These are phyloP conservation scores for Apiospora phragmitis DNA, from an alignment of 2,329 filamentous ascomycete genomes.

Conservation along the genomic window DNA sequence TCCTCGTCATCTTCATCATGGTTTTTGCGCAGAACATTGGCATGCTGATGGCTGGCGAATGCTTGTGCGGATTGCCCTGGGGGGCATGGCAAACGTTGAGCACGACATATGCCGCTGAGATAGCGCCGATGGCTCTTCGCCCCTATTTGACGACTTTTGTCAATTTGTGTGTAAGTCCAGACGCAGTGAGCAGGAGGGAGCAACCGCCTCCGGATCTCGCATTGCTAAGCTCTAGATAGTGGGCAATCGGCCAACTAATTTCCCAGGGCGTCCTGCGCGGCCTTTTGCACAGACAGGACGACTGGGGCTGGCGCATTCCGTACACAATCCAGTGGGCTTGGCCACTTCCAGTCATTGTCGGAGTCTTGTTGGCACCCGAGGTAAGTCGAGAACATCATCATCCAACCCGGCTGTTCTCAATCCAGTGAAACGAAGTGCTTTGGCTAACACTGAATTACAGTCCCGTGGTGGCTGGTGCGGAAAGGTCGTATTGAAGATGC, in stretches of 20 bases:
- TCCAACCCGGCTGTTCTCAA: not conserved
- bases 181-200: not conserved
- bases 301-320: conserved; percentile 40
- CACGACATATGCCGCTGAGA: conserved; percentile 40
- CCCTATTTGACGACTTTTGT: conserved; percentile 36
- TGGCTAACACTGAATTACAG: not conserved
- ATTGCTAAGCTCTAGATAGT: conserved; percentile 17
- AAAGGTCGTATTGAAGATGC: conserved; percentile 30
- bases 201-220: not conserved
- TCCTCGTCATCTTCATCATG: conserved; percentile 36
- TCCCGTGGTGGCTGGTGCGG: conserved; percentile 16
- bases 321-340: conserved; percentile 43
- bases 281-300: conserved; percentile 28
- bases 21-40: conserved; percentile 34
- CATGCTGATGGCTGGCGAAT: conserved; percentile 33
- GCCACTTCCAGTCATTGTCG: conserved; percentile 25
- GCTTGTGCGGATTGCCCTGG: conserved; percentile 38
- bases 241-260: conserved; percentile 41
- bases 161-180: conserved; percentile 44
- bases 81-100: conserved; percentile 35
- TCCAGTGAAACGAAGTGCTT: too few species aligned
- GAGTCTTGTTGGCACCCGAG: conserved; percentile 15
- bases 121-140: conserved; percentile 37
- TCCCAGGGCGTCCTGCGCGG: conserved; percentile 36
- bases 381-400: conserved; percentile 16